Evolutionary conservation across 2,329 filamentous ascomycete genomes (phyloP), one percentile per base, ranked within the genome.

Genomic region (Trichoderma sp.): DNA sequence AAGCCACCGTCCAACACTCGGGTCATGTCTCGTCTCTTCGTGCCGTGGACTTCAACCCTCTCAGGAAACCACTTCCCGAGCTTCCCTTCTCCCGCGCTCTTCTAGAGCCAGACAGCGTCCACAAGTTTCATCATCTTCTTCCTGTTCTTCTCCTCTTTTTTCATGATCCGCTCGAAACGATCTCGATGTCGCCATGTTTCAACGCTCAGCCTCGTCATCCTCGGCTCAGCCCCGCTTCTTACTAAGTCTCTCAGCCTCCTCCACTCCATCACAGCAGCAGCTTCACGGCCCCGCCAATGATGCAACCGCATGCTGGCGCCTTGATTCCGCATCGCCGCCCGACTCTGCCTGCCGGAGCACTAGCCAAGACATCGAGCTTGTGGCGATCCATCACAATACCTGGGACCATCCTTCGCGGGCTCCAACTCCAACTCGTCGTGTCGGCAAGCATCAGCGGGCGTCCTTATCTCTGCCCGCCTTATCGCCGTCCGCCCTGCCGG

Each of bases 191-290:
- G 44, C 44, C 48, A 61, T 61, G 58, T 34, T 30, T 19, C 58
- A 61, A 19, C 48, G 34, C 58, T 51, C 58, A 61, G 58, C 58
- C 58, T 61, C 58, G 58, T 44, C 58, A 34, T 17, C 58, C 24
- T 19, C 34, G 58, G 39, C 58, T 30, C 19, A 52, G 58, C 58
- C 58, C 58, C 58, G 58, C 58, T 61, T 61, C 58, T 61, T 61
- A 61, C 58, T 61, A 61, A 61, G 58, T 61, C 58, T 44, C 24
- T 61, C 58, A 61, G 58, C 47, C 58, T 61, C 48, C 58, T 61
- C 58, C 58, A 52, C 34, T 44, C 21, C 58, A 44, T 52, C 58
- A 26, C 48, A 51, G 34, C 58, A 61, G 47, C 58, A 61, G 47
- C 58, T 39, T 61, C 58, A 52, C 15, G 57, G 57, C 45, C 45